Percentiles rank a stretch among this genome's conserved stretches.
phyloP scores from a whole-genome alignment of 495 filamentous ascomycete species.

The Talaromyces stipitatus region DNA sequence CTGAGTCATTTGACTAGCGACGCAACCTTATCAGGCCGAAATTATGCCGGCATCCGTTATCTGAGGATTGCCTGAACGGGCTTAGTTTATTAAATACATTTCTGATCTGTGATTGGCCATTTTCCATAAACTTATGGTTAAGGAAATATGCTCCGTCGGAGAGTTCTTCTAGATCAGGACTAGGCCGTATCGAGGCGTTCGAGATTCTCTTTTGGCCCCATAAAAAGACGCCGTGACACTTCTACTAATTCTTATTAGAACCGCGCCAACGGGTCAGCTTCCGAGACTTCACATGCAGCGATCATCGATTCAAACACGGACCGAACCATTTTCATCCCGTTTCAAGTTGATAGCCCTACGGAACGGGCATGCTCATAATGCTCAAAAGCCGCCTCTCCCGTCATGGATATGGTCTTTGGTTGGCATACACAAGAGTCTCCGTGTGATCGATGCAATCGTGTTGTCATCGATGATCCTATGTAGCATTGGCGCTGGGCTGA shows the following conservation, averaged over 20 bases:
- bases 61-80: too few relatives aligned
- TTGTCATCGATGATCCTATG: not conserved
- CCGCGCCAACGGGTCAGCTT: too few relatives aligned
- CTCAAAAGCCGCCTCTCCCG: not conserved
- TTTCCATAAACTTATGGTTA: too few relatives aligned
- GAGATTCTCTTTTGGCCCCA: not conserved
- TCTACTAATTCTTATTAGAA: not conserved
- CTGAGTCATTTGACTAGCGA: too few relatives aligned
- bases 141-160: constrained; percentile 7
- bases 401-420: not conserved
- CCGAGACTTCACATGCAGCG: too few relatives aligned
- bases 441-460: not conserved
- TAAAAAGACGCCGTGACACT: not conserved
- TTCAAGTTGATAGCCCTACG: not conserved
- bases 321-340: not conserved
- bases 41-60: too few relatives aligned
- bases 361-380: too few relatives aligned
- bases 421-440: not conserved
- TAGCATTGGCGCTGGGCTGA: not conserved
- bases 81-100: too few relatives aligned
- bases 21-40: too few relatives aligned
- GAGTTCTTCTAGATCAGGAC: not conserved
- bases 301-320: not conserved
- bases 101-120: too few relatives aligned
- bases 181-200: not conserved